phyloP scores from a whole-genome alignment of 352 stramenopile species.

The Phytophthora kernoviae region DNA sequence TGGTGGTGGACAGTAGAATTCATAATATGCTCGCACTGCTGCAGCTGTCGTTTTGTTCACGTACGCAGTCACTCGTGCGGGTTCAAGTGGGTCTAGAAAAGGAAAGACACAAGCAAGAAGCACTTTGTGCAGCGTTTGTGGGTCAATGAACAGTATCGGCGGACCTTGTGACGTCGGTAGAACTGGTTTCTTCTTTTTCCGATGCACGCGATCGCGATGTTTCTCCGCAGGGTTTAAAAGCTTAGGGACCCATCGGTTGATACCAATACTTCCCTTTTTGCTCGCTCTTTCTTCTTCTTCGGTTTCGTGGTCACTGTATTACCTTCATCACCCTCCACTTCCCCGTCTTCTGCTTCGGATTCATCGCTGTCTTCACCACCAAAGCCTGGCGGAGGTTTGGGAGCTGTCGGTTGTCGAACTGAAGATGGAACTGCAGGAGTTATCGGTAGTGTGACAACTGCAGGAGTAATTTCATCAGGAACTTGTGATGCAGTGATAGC shows the following conservation, averaged over 20 bases:
- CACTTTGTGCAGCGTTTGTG: constrained; percentile 15
- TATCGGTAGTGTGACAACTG: neutral
- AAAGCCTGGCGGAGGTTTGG: constrained; percentile 20
- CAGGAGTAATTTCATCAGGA: constrained; percentile 1
- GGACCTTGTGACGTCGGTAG: constrained; percentile 5
- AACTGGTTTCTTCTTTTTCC: constrained; percentile 34
- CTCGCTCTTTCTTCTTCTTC: constrained; percentile 22
- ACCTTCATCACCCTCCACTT: constrained; percentile 1
- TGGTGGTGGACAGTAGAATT: constrained; percentile 40
- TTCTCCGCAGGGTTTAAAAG: constrained; percentile 44
- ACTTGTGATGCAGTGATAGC: constrained; percentile 7
- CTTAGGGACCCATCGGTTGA: constrained; percentile 48
- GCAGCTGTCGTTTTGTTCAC: constrained; percentile 42
- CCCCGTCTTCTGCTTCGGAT: constrained; percentile 10
- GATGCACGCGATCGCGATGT: constrained; percentile 38
- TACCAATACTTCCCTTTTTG: constrained; percentile 15
- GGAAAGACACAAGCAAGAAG: constrained; percentile 42
- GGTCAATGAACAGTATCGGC: constrained; percentile 30
- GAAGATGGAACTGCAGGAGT: neutral
- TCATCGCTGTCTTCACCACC: constrained; percentile 23
- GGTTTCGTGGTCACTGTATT: neutral
- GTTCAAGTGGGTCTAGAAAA: constrained; percentile 42
- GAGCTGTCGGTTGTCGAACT: constrained; percentile 10
- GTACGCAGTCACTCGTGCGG: constrained; percentile 28
- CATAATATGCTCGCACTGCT: constrained; percentile 44